Conservation (phyloP, 805 yeast genomes). For the Cyberlindnera samutprakarnensis region DNA sequence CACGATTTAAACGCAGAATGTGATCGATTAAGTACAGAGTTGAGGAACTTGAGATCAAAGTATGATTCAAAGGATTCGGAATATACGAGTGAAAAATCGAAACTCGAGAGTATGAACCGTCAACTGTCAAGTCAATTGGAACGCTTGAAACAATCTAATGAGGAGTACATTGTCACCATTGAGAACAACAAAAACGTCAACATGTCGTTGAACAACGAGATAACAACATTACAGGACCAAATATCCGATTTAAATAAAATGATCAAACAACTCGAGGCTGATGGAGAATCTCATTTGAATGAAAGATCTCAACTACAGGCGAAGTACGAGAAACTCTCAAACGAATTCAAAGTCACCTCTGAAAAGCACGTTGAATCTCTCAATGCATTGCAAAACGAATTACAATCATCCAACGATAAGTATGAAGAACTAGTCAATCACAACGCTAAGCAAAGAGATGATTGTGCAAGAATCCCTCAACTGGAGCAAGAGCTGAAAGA, state of each 20-base stretch:
- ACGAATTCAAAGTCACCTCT: conserved; percentile 1
- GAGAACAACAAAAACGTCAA: conserved; percentile 28
- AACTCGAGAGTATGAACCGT: background rate
- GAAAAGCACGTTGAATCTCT: conserved; percentile 4
- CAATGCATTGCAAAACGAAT: conserved; percentile 17
- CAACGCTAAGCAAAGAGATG: background rate
- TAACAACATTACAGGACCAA: conserved; percentile 26
- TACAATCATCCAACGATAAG: conserved; percentile 20
- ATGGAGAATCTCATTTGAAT: background rate
- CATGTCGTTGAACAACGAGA: conserved; percentile 30
- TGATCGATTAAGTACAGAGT: conserved; percentile 36
- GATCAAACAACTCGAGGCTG: conserved; percentile 1
- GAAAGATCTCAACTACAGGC: conserved; percentile 4
- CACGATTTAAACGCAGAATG: conserved; percentile 46
- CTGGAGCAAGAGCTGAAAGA: conserved; percentile 52
- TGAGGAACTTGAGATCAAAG: conserved; percentile 32
- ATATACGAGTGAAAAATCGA: conserved; percentile 2
- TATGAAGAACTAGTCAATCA: conserved; percentile 1
- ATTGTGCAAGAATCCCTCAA: conserved; percentile 22
- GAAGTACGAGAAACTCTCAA: conserved; percentile 2
- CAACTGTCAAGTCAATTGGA: conserved; percentile 13
- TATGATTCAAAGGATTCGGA: conserved; percentile 15
- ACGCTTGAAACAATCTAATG: conserved; percentile 30
- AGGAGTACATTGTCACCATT: conserved; percentile 28
- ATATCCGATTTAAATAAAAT: conserved; percentile 4